Conservation (phyloP, 164 flowering plant species). For the Aristolochia californica region DNA sequence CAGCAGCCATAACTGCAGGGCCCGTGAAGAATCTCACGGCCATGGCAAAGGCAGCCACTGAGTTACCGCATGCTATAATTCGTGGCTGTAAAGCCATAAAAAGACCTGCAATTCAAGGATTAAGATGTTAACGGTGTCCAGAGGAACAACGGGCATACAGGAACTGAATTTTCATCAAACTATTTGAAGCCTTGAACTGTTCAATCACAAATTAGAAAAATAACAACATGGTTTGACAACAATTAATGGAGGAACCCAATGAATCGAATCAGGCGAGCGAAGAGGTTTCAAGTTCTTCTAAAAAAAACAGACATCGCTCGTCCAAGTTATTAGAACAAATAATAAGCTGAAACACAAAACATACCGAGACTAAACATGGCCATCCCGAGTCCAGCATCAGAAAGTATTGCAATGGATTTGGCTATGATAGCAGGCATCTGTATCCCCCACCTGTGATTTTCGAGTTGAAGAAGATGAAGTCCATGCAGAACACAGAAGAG, state of each 20-base stretch:
- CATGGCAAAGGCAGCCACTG: conserved; percentile 70
- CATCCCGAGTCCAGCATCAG: conserved; percentile 97
- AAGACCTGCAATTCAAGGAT: conserved; percentile 38
- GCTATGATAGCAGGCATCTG: conserved; percentile 78
- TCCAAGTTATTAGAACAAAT: too few species aligned
- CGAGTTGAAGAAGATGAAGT: not conserved
- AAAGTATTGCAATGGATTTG: conserved; percentile 58
- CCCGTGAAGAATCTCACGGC: conserved; percentile 74
- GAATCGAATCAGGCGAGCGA: too few species aligned
- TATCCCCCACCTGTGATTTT: conserved; percentile 49
- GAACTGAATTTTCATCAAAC: too few species aligned
- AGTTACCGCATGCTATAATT: conserved; percentile 84
- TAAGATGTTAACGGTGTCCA: too few species aligned
- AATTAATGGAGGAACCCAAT: too few species aligned
- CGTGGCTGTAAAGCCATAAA: conserved; percentile 92
- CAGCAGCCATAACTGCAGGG: conserved; percentile 91
- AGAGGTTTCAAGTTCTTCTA: too few species aligned
- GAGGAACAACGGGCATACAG: too few species aligned
- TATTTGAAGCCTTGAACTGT: too few species aligned
- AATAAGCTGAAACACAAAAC: not conserved
- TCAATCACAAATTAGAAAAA: too few species aligned
- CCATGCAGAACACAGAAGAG: too few species aligned
- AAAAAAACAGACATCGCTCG: too few species aligned
- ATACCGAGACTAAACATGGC: conserved; percentile 98
- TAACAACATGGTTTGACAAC: too few species aligned